These are phyloP conservation scores for Colletotrichum noveboracense DNA, from an alignment of 2,329 filamentous ascomycete species.

Conservation along the genomic window DNA sequence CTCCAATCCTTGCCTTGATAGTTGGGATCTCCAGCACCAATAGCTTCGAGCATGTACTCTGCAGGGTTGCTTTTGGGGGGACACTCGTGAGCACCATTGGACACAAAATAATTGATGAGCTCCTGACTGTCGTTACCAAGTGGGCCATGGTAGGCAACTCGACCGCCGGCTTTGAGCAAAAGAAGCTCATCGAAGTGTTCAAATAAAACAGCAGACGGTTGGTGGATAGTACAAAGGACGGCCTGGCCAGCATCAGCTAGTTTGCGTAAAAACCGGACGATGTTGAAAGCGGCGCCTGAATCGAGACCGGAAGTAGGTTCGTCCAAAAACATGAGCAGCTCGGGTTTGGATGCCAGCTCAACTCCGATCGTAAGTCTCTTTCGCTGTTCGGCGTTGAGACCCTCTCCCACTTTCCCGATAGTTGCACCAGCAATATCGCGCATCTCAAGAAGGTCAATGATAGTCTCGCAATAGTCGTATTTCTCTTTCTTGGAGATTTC, in stretches of 20 bases:
- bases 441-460: conserved; percentile 74
- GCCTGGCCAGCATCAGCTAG: conserved; percentile 65
- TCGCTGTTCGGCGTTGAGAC: conserved; percentile 65
- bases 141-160: conserved; percentile 59
- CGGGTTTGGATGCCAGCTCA: conserved; percentile 61
- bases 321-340: conserved; percentile 69
- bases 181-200: conserved; percentile 62
- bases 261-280: conserved; percentile 65
- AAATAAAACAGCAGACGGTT: conserved; percentile 61
- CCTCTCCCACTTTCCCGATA: conserved; percentile 63
- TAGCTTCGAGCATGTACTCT: conserved; percentile 60
- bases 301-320: conserved; percentile 66
- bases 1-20: conserved; percentile 67
- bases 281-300: conserved; percentile 64
- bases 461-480: conserved; percentile 70
- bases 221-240: conserved; percentile 66
- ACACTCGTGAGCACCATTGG: conserved; percentile 53
- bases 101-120: conserved; percentile 57
- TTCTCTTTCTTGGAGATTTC: conserved; percentile 66
- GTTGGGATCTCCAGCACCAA: conserved; percentile 68
- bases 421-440: conserved; percentile 68
- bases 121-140: conserved; percentile 54
- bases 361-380: conserved; percentile 63
- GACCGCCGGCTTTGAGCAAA: conserved; percentile 57
- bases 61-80: conserved; percentile 56